These are phyloP conservation scores for Aphanomyces invadans DNA, from an alignment of 352 stramenopile genomes.

Conservation along the genomic window DNA sequence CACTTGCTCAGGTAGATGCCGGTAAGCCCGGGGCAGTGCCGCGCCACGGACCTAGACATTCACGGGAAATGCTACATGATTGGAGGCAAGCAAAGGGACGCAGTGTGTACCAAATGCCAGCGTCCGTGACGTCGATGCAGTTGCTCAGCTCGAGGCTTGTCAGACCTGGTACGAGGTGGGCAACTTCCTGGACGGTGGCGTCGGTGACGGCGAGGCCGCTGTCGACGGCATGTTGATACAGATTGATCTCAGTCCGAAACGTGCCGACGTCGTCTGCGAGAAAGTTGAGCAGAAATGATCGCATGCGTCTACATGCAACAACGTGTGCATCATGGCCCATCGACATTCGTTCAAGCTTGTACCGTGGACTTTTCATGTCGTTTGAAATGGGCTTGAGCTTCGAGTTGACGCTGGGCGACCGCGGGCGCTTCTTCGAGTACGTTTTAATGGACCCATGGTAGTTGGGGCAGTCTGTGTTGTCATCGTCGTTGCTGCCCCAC, in stretches of 20 bases:
- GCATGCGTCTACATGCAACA: slow-evolving; percentile 46
- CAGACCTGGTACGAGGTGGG: slow-evolving; percentile 57
- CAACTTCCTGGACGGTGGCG: slow-evolving; percentile 86
- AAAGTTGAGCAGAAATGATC: slow-evolving; percentile 89
- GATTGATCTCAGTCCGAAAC: slow-evolving; percentile 73
- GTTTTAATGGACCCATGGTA: not conserved
- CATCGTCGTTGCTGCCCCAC: not conserved
- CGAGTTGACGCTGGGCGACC: not conserved
- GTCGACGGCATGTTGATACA: slow-evolving; percentile 81
- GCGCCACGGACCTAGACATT: slow-evolving; percentile 58
- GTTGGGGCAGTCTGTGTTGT: too few species aligned
- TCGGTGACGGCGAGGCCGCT: slow-evolving; percentile 82
- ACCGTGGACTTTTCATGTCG: slow-evolving; percentile 17
- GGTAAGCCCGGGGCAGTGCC: slow-evolving; percentile 55
- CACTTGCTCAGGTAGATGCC: slow-evolving; percentile 79
- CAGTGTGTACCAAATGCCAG: slow-evolving; percentile 57
- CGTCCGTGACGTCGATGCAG: slow-evolving; percentile 80
- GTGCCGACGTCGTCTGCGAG: slow-evolving; percentile 59
- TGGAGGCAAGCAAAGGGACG: not conserved
- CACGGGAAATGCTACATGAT: too few species aligned
- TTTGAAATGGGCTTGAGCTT: slow-evolving; percentile 8
- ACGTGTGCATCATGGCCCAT: too few species aligned
- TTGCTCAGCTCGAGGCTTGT: slow-evolving; percentile 51
- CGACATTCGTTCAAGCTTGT: too few species aligned
- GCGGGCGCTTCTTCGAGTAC: slow-evolving; percentile 20